Conservation (phyloP, 441 rosid genomes). For the Metrosideros polymorpha region DNA sequence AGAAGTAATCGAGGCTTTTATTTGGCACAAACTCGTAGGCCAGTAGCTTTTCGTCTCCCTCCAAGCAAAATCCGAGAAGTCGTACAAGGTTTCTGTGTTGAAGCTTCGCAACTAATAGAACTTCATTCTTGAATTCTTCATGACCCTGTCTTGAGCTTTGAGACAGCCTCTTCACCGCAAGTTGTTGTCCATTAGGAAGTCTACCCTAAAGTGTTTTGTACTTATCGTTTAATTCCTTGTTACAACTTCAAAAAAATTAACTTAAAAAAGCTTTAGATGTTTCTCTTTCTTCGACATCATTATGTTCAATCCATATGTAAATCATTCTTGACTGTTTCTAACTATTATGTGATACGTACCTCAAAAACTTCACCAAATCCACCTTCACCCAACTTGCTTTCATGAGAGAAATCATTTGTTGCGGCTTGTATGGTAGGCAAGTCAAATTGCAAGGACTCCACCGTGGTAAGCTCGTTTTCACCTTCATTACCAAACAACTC, state of each 20-base stretch:
- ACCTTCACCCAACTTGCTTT: not conserved
- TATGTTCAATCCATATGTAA: not conserved
- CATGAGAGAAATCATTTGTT: not conserved
- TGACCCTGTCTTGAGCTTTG: not conserved
- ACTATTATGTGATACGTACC: not conserved
- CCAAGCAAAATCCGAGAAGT: not conserved
- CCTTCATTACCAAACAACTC: not conserved
- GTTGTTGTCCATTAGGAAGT: not conserved
- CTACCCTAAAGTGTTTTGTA: not conserved
- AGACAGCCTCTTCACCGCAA: not conserved
- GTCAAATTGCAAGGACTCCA: not conserved
- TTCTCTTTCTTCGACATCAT: not conserved
- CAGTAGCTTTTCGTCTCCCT: not conserved
- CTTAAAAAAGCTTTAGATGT: too few species aligned
- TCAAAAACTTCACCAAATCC: not conserved
- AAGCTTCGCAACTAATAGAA: not conserved
- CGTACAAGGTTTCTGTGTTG: not conserved
- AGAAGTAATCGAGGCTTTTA: not conserved
- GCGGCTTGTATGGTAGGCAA: not conserved
- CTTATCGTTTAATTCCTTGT: not conserved
- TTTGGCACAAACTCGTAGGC: not conserved
- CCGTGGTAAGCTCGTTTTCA: not conserved
- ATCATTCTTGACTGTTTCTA: not conserved
- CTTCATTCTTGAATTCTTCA: not conserved
- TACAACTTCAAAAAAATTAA: not conserved